These are phyloP conservation scores for Talaromyces albobiverticillius DNA, from an alignment of 2,329 filamentous ascomycete genomes.

Conservation along the genomic window DNA sequence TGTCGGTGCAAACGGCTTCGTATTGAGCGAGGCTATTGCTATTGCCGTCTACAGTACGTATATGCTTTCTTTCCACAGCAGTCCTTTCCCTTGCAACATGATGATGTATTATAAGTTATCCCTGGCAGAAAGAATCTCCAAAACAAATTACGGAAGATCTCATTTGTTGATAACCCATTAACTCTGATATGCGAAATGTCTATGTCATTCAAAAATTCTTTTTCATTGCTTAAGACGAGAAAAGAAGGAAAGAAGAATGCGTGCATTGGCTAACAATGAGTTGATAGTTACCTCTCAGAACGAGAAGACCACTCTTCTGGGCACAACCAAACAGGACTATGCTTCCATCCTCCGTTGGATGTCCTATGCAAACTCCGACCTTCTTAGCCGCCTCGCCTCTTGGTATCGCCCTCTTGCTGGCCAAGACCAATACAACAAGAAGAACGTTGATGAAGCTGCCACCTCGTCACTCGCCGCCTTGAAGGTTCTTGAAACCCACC, in stretches of 20 bases:
- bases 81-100: slow-evolving; percentile 54
- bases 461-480: slow-evolving; percentile 68
- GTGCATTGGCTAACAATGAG: slow-evolving; percentile 19
- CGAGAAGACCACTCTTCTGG: slow-evolving; percentile 98
- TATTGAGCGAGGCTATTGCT: slow-evolving; percentile 84
- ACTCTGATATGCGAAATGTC: slow-evolving; percentile 59
- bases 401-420: slow-evolving; percentile 90
- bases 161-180: slow-evolving; percentile 65
- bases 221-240: slow-evolving; percentile 14
- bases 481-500: slow-evolving; percentile 77
- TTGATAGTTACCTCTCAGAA: slow-evolving; percentile 91
- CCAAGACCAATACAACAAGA: slow-evolving; percentile 92
- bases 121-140: slow-evolving; percentile 76
- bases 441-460: slow-evolving; percentile 77
- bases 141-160: slow-evolving; percentile 34
- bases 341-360: slow-evolving; percentile 98
- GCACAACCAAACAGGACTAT: slow-evolving; percentile 99
- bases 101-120: slow-evolving; percentile 75
- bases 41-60: slow-evolving; percentile 96
- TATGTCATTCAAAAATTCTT: slow-evolving; percentile 39
- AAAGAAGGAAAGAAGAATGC: not conserved
- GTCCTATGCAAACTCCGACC: slow-evolving; percentile 91
- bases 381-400: slow-evolving; percentile 67
- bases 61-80: slow-evolving; percentile 14
- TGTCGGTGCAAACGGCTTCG: slow-evolving; percentile 85